These are phyloP conservation scores for Hexamita inflata DNA, from an alignment of 208 protist genomes.

Conservation along the genomic window DNA sequence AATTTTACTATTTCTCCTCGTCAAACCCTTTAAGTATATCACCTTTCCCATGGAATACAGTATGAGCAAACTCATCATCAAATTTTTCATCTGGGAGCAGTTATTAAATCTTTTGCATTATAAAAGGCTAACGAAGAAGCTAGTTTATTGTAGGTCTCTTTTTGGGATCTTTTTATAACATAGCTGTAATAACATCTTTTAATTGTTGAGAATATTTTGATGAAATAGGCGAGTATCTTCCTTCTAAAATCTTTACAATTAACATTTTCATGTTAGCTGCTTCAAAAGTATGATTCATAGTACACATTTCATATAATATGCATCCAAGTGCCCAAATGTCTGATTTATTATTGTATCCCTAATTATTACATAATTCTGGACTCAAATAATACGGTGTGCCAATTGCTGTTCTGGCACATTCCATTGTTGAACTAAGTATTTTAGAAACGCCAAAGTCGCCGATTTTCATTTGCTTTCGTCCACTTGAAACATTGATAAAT, in stretches of 20 bases:
- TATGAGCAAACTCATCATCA: conserved; percentile 41
- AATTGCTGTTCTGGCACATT: conserved; percentile 44
- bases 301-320: conserved; percentile 46
- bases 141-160: conserved; percentile 47
- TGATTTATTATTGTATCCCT: conserved; percentile 63
- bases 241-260: conserved; percentile 69
- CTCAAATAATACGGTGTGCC: conserved; percentile 66
- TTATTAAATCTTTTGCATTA: conserved; percentile 41
- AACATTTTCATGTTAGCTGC: conserved; percentile 72
- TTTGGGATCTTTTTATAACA: conserved; percentile 46
- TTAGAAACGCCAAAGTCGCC: conserved; percentile 39
- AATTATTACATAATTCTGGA: conserved; percentile 70
- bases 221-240: conserved; percentile 59
- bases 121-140: conserved; percentile 42
- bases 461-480: conserved; percentile 32
- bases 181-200: conserved; percentile 31
- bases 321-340: conserved; percentile 28
- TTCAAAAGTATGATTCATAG: conserved; percentile 67
- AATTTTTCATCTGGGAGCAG: conserved; percentile 31
- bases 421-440: conserved; percentile 31
- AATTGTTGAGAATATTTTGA: conserved; percentile 54
- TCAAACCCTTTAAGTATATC: background rate
- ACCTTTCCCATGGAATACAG: conserved; percentile 36
- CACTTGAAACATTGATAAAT: conserved; percentile 32
- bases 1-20: too few species aligned